A percentile compares a stretch with the other conserved stretches of the same genome.
phyloP scores from a whole-genome alignment of 257 asterid genomes.

The Solanum neorickii region DNA sequence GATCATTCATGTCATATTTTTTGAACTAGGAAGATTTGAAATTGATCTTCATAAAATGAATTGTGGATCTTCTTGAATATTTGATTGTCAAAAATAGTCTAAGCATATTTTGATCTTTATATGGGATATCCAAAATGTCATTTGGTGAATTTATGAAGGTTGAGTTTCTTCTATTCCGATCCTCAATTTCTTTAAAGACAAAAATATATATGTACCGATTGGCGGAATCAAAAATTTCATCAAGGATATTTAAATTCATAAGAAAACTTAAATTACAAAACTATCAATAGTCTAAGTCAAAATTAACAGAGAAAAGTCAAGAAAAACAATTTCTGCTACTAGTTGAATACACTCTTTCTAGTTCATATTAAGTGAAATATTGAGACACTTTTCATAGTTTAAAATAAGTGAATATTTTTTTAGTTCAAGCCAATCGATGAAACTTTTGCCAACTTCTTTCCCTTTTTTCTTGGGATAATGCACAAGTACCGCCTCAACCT shows the following conservation, averaged over 20 bases:
- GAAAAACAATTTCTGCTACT: background rate
- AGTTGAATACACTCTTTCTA: background rate
- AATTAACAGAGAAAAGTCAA: background rate
- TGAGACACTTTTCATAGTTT: too few species aligned
- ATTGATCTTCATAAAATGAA: background rate
- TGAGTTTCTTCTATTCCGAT: background rate
- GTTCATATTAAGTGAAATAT: too few species aligned
- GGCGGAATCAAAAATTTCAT: accelerated
- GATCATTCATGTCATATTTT: background rate
- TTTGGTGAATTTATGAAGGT: background rate
- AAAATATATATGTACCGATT: background rate
- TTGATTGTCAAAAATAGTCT: background rate
- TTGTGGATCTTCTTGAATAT: background rate
- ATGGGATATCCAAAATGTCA: background rate
- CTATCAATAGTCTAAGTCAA: background rate
- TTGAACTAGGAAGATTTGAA: background rate
- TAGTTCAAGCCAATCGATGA: too few species aligned
- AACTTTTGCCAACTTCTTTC: background rate
- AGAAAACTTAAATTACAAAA: background rate
- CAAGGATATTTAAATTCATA: background rate
- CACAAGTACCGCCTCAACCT: too few species aligned
- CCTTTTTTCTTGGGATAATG: too few species aligned
- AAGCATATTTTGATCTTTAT: background rate
- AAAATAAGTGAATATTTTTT: too few species aligned
- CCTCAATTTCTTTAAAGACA: background rate